phyloP scores from a whole-genome alignment of 305 asterid genomes.

The Withania somnifera region DNA sequence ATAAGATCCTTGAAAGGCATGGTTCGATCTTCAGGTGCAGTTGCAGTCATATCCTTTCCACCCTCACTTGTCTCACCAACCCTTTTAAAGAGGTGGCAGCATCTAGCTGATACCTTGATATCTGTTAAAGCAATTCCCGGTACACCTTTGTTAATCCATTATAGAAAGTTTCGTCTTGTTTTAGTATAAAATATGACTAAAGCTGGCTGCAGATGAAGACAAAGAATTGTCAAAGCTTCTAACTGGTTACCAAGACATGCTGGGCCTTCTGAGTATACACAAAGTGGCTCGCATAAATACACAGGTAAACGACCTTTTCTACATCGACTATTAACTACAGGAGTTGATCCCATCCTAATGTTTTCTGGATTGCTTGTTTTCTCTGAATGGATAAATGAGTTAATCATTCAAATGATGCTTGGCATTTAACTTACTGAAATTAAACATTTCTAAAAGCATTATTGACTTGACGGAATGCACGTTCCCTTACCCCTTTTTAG shows the following conservation, averaged over 20 bases:
- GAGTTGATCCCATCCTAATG: not conserved
- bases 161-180: not conserved
- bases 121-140: conserved; percentile 89
- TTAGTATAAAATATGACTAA: not conserved
- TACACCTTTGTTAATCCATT: conserved; percentile 7
- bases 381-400: not conserved
- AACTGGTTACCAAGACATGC: conserved; percentile 92
- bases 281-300: conserved; percentile 85
- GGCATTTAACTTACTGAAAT: not conserved
- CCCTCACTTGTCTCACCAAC: conserved; percentile 67
- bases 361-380: not conserved
- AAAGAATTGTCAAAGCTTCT: conserved; percentile 91
- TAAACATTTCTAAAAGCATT: not conserved
- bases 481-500: not conserved
- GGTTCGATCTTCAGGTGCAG: conserved; percentile 66
- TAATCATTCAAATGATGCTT: not conserved
- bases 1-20: conserved; percentile 63
- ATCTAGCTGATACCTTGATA: conserved; percentile 81
- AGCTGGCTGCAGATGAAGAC: conserved; percentile 64
- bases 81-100: conserved; percentile 74
- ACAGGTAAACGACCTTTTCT: conserved; percentile 35
- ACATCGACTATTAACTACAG: not conserved
- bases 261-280: conserved; percentile 82
- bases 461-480: not conserved
- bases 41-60: conserved; percentile 71